Conservation (phyloP, 1,284 basidiomycete genomes). For the Golubevia sp. region DNA sequence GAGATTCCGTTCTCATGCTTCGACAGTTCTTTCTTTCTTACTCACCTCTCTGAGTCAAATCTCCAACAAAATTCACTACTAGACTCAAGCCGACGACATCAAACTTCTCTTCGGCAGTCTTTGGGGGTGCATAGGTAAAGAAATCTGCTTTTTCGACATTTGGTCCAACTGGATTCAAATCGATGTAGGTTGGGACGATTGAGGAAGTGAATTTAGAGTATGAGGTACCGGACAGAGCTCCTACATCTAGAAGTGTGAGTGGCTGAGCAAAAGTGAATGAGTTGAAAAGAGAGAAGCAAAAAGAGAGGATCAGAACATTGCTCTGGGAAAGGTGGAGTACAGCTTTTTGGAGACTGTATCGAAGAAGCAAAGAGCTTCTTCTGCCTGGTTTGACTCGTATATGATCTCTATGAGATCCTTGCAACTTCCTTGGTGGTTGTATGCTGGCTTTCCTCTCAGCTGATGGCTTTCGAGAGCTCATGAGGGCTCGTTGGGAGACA, state of each 20-base stretch:
- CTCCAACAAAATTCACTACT: constrained; percentile 64
- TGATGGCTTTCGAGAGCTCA: too few relatives aligned
- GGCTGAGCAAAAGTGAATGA: background rate
- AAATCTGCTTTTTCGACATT: constrained; percentile 61
- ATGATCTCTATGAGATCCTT: too few relatives aligned
- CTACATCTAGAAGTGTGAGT: constrained; percentile 62
- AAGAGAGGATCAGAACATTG: background rate
- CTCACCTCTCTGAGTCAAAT: constrained; percentile 52
- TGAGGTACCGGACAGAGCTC: constrained; percentile 61
- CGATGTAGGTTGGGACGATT: constrained; percentile 61
- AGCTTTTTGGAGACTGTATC: background rate
- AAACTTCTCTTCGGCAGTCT: constrained; percentile 27
- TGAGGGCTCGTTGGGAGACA: too few relatives aligned
- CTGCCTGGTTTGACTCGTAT: too few relatives aligned
- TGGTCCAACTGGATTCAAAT: constrained; percentile 61
- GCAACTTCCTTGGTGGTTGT: too few relatives aligned
- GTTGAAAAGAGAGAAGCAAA: background rate
- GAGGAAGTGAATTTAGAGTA: constrained; percentile 54
- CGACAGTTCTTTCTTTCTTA: background rate
- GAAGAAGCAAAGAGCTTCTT: background rate
- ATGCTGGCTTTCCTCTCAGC: too few relatives aligned
- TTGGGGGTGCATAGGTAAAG: constrained; percentile 57
- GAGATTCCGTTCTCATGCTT: too few relatives aligned
- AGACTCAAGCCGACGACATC: constrained; percentile 62
- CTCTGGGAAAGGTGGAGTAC: background rate